Conservation (phyloP, 176 grass and related monocot genomes). For the Eleusine coracana region DNA sequence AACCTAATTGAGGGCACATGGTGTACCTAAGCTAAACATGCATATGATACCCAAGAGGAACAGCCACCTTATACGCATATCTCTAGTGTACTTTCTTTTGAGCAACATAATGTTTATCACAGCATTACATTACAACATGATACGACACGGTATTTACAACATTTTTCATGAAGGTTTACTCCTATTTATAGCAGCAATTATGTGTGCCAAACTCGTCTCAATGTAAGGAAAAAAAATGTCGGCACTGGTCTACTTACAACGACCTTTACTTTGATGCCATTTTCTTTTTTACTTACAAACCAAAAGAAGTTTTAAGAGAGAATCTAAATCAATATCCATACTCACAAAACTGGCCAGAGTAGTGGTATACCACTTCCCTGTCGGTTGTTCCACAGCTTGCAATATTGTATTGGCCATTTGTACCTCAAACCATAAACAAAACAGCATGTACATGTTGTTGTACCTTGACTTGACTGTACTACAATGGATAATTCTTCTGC, state of each 20-base stretch:
- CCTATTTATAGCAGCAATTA: background rate
- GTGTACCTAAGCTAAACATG: conserved; percentile 20
- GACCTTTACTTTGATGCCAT: background rate
- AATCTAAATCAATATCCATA: background rate
- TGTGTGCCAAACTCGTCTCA: background rate
- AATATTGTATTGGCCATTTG: background rate
- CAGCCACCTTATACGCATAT: background rate
- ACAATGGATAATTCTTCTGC: background rate
- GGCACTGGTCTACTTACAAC: background rate
- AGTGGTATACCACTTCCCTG: conserved; percentile 24
- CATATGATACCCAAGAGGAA: conserved; percentile 13
- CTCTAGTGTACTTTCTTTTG: background rate
- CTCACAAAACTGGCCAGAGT: background rate
- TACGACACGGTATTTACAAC: background rate
- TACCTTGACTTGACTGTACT: conserved; percentile 2
- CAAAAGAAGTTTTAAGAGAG: background rate
- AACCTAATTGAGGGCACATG: conserved; percentile 21
- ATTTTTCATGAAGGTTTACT: background rate
- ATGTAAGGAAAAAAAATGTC: background rate
- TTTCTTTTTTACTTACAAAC: background rate
- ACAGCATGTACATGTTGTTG: background rate
- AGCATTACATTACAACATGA: background rate
- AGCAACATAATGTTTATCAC: background rate
- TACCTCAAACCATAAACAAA: conserved; percentile 23
- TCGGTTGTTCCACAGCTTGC: background rate